Conservation (phyloP, 2,329 filamentous ascomycete genomes). For the Neospermospora avenae region DNA sequence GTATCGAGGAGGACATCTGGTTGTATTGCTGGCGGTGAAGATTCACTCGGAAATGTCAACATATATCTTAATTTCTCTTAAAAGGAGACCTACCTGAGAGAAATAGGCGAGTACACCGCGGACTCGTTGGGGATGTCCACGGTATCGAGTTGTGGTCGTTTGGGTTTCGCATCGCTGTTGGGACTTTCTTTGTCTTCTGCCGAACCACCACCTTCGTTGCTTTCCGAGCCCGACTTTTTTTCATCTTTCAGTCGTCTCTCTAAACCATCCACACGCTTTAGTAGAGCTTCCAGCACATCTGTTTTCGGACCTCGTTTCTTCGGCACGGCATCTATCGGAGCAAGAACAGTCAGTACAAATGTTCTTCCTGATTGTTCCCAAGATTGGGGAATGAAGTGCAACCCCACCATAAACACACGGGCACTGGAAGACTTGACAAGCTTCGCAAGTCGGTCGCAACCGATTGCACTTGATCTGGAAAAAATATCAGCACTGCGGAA, state of each 20-base stretch:
- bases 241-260: slow-evolving; percentile 76
- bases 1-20: slow-evolving; percentile 68
- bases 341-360: slow-evolving; percentile 3
- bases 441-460: slow-evolving; percentile 78
- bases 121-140: slow-evolving; percentile 38
- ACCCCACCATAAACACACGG: slow-evolving; percentile 83
- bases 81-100: slow-evolving; percentile 36
- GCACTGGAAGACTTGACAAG: slow-evolving; percentile 85
- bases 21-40: slow-evolving; percentile 45
- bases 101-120: slow-evolving; percentile 43
- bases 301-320: slow-evolving; percentile 91
- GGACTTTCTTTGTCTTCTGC: slow-evolving; percentile 24
- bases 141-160: slow-evolving; percentile 38
- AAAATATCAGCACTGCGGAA: slow-evolving; percentile 24
- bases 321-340: slow-evolving; percentile 70
- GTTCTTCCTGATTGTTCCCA: background rate
- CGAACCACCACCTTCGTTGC: slow-evolving; percentile 21
- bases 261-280: slow-evolving; percentile 82
- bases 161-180: slow-evolving; percentile 38
- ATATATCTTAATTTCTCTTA: background rate
- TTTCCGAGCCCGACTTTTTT: slow-evolving; percentile 42
- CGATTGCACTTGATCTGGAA: slow-evolving; percentile 87
- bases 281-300: slow-evolving; percentile 77
- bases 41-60: slow-evolving; percentile 39
- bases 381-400: slow-evolving; percentile 34